Evolutionary conservation across 495 filamentous ascomycete genomes (phyloP).

Genomic region (Penicillium argentinense): DNA sequence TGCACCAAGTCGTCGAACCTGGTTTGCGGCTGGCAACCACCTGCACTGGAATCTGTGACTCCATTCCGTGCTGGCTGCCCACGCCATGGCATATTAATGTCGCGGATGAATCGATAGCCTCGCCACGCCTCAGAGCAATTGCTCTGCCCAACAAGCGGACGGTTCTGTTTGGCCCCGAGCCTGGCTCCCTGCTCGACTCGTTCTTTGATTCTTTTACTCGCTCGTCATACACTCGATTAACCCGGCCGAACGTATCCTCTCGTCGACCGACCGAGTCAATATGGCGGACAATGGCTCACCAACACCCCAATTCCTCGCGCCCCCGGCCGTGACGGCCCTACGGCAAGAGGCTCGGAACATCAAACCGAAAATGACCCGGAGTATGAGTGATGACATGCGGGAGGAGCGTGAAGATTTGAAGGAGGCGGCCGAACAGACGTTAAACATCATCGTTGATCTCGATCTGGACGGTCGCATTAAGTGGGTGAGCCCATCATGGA

Average conservation of each 20-base stretch:
- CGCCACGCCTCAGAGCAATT: slow-evolving; percentile 38
- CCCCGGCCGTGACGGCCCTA: slow-evolving; percentile 54
- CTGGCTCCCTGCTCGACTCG: slow-evolving; percentile 1
- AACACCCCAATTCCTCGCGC: slow-evolving; percentile 45
- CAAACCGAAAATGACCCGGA: slow-evolving; percentile 55
- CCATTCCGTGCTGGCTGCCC: slow-evolving; percentile 8
- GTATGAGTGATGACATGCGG: slow-evolving; percentile 65
- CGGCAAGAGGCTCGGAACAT: slow-evolving; percentile 50
- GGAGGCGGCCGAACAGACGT: slow-evolving; percentile 91
- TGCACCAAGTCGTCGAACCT: too few species aligned
- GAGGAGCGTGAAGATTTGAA: slow-evolving; percentile 89
- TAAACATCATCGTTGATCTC: slow-evolving; percentile 93
- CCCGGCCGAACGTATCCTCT: not conserved
- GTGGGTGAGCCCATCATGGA: slow-evolving; percentile 98
- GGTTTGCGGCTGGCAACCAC: too few species aligned
- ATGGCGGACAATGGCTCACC: slow-evolving; percentile 48
- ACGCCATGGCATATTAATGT: slow-evolving; percentile 46
- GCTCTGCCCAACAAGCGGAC: slow-evolving; percentile 52
- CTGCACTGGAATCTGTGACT: not conserved
- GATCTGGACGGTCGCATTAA: slow-evolving; percentile 82
- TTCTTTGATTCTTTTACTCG: not conserved
- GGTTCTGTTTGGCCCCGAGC: slow-evolving; percentile 35
- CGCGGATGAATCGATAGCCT: slow-evolving; percentile 48
- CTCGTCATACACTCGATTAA: not conserved
- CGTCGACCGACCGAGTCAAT: slow-evolving; percentile 23